Base-by-base conservation (phyloP, 345 rosid genomes). In the Theobroma cacao region DNA sequence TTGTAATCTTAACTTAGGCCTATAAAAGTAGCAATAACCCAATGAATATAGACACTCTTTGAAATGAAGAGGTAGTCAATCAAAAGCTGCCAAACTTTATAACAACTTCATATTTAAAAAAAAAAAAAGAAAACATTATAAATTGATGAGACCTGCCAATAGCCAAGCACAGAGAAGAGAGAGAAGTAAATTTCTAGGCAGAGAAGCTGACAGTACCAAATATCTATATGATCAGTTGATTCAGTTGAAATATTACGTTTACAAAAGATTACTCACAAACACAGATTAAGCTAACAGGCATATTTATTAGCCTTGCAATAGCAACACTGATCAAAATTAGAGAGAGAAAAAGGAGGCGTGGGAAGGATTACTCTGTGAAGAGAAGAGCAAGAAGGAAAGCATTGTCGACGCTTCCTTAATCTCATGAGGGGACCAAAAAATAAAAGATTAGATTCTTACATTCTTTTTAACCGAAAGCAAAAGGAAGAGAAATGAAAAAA, bases 371-470 rank as follows among this genome's bases (percentile, higher is more conserved):
- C 91, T 83, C 87, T 82, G 83, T 65, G 82, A 76, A 78, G 90
- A 81, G 89, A 87, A 82, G 88, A 85, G 78, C 91, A 87, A 75
- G 91, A 85, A 68, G 91, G 92, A 69, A 87, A 86, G 85, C 87
- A 88, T 80, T 84, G 88, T 56, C 90, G 75, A 77, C 61, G 81
- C 86, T 86, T 84, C 76, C 87, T 82, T 24, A 89, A 77, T 83
- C 84, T 89, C 94, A 89, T 85, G 78, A 75, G 80, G 81, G 68
- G 74, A 70, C 83, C 79, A 87, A 83, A 84, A 83, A 82, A 84
- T 47, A 73, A 84, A 85, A 83, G 76, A 72, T 53, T 63, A 45
- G 52, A 72, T 62, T 63, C 58, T 80, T 56, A 40, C 81, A 76
- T 75, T 56, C 82, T 14, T 84, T 86, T 78, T 77, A 79, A 87